Evolutionary conservation across 208 protist genomes (phyloP), one percentile per base, ranked within the genome.

Genomic region (Crithidia thermophila): DNA sequence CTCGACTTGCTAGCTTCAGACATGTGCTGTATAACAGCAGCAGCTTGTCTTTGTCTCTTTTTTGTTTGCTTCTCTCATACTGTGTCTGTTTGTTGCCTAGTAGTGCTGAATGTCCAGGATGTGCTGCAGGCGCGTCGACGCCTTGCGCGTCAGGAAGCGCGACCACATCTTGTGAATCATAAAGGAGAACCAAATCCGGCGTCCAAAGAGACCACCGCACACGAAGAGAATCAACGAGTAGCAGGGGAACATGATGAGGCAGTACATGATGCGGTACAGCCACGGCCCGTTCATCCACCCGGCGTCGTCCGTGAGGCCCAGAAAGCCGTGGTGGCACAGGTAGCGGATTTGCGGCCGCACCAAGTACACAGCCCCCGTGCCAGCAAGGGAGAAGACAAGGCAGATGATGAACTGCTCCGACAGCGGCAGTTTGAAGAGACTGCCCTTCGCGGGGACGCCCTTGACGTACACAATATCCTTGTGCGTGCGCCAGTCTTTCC

Each of bases 91-190:
- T 14, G 27, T 9, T 39, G 25, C 36, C 56, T 72, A 94, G 40
- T 92, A 94, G 57, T 94, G 88, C 60, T 88, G 83, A 45, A 95
- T 69, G 34, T 95, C 89, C 43, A 95, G 72, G 11, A 93, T 47
- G 77, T 85, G 67, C 36, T 63, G 58, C 55, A 95, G 66, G 3
- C 82, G 73, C 30, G 77, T 71, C 40, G 77, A 72, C 0, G 63
- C 85, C 13, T 70, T 84, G 53, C 75, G 79, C 10, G 89, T 82
- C 13, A 95, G 67, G 43, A 93, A 90, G 45, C 89, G 86, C 1
- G 79, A 85, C 89, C 89, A 95, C 89, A 95, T 95, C 77, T 95
- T 95, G 62, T 90, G 83, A 60, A 95, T 84, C 89, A 95, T 95
- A 36, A 93, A 93, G n/a, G 84, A 87, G 57, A 95, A 95, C 89